Evolutionary conservation across 768 basidiomycete species (phyloP).

Genomic region (Russula sp.): DNA sequence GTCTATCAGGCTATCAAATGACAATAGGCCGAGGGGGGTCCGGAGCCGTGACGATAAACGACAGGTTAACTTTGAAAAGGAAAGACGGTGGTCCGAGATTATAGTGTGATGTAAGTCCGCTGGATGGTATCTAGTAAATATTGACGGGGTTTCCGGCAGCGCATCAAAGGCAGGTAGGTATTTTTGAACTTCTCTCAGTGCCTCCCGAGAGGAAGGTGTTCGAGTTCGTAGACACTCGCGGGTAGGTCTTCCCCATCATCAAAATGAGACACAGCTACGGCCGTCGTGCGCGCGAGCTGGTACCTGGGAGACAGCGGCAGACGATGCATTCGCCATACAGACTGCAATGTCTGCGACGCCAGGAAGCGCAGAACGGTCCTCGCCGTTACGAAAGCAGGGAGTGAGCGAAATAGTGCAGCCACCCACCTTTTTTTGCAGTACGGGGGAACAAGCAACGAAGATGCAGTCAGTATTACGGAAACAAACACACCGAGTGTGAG

Average conservation of each 20-base stretch:
- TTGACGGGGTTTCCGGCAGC: neutral
- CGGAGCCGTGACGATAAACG: neutral
- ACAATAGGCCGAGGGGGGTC: neutral
- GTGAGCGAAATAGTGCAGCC: slow-evolving; percentile 44
- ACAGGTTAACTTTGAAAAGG: neutral
- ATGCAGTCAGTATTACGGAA: too few relatives aligned
- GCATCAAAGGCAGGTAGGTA: too few relatives aligned
- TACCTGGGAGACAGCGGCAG: slow-evolving; percentile 48
- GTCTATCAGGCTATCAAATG: neutral
- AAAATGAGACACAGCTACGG: neutral
- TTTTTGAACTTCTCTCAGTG: neutral
- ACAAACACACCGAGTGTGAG: too few relatives aligned
- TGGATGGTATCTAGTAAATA: neutral
- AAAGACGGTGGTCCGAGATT: neutral
- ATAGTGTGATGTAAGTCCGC: neutral
- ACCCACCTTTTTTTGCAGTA: slow-evolving; percentile 40
- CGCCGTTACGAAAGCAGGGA: slow-evolving; percentile 38
- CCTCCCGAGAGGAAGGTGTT: slow-evolving; percentile 30
- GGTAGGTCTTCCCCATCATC: neutral
- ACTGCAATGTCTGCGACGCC: slow-evolving; percentile 51
- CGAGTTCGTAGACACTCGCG: slow-evolving; percentile 31
- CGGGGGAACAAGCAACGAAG: too few relatives aligned
- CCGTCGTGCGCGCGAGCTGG: slow-evolving; percentile 12
- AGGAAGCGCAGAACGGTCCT: slow-evolving; percentile 49
- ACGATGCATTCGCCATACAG: slow-evolving; percentile 44